Evolutionary conservation across 2,329 filamentous ascomycete genomes (phyloP).

Genomic region (Stylonectria norvegica): DNA sequence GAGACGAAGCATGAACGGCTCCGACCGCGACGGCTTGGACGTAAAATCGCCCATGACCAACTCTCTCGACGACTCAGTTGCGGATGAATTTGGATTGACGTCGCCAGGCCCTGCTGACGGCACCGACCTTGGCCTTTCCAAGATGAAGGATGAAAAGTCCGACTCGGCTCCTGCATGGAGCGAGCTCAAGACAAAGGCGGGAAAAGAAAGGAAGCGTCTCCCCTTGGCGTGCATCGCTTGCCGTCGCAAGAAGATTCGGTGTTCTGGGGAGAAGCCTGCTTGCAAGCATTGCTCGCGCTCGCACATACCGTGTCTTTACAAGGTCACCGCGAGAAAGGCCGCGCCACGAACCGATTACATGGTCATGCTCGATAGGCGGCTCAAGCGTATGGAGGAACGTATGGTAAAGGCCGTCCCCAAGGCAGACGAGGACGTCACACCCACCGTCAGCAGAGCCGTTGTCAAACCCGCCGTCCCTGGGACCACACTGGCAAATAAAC

Average conservation of each 20-base stretch:
- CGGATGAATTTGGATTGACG: conserved; percentile 58
- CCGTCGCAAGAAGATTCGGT: conserved; percentile 94
- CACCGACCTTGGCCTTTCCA: conserved; percentile 51
- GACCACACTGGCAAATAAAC: conserved; percentile 41
- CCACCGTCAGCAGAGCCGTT: conserved; percentile 70
- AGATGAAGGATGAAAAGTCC: conserved; percentile 55
- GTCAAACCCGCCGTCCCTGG: conserved; percentile 75
- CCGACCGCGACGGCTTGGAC: conserved; percentile 45
- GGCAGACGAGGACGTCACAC: conserved; percentile 67
- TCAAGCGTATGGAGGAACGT: conserved; percentile 96
- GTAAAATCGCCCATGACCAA: conserved; percentile 43
- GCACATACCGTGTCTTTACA: conserved; percentile 94
- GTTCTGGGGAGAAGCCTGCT: conserved; percentile 93
- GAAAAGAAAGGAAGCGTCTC: conserved; percentile 90
- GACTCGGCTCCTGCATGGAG: conserved; percentile 68
- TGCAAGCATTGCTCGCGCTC: conserved; percentile 95
- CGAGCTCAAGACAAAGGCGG: conserved; percentile 84
- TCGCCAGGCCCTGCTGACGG: conserved; percentile 46
- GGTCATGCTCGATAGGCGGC: conserved; percentile 94
- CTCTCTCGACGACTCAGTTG: conserved; percentile 50
- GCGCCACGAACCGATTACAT: conserved; percentile 96
- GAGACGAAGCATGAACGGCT: conserved; percentile 36
- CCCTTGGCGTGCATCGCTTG: conserved; percentile 95
- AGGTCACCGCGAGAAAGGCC: conserved; percentile 90
- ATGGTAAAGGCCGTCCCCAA: conserved; percentile 95